phyloP scores from a whole-genome alignment of 805 yeast genomes.

The Schizosaccharomyces lindneri region DNA sequence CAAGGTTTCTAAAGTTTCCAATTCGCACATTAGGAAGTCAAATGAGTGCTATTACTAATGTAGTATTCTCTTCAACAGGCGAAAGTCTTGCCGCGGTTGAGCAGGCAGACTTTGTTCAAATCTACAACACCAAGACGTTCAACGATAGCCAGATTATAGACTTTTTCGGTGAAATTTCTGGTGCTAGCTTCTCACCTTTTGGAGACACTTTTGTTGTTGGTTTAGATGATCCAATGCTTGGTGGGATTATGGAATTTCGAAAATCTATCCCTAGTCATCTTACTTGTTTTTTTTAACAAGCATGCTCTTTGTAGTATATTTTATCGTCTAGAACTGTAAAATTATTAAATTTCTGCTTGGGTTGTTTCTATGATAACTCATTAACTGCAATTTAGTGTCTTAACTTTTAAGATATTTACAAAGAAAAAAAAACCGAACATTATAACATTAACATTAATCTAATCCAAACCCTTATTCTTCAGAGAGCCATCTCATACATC shows the following conservation, averaged over 20 bases:
- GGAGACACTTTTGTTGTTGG: slow-evolving; percentile 23
- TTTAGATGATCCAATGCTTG: slow-evolving; percentile 28
- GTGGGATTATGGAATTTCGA: slow-evolving; percentile 30
- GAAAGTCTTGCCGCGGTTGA: slow-evolving; percentile 30
- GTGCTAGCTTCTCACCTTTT: slow-evolving; percentile 19
- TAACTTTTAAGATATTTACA: no score
- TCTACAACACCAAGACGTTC: slow-evolving; percentile 12
- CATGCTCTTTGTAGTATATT: background rate
- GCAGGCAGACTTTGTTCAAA: slow-evolving; percentile 31
- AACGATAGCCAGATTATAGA: slow-evolving; percentile 24
- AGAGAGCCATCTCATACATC: no score
- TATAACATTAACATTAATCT: no score
- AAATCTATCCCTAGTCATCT: background rate
- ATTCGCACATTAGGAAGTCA: slow-evolving; percentile 16
- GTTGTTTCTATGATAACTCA: no score
- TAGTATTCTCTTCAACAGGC: slow-evolving; percentile 25
- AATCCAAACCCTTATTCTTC: no score
- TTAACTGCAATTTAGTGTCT: no score
- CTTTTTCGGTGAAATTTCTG: slow-evolving; percentile 34
- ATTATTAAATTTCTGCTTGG: no score
- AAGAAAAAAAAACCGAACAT: no score
- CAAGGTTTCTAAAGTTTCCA: slow-evolving; percentile 13
- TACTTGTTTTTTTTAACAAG: background rate
- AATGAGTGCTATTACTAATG: slow-evolving; percentile 27
- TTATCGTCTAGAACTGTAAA: no score